Percentiles rank a stretch among this genome's conserved stretches.
phyloP scores from a whole-genome alignment of 352 stramenopile genomes.

The Peronosclerospora sorghi region DNA sequence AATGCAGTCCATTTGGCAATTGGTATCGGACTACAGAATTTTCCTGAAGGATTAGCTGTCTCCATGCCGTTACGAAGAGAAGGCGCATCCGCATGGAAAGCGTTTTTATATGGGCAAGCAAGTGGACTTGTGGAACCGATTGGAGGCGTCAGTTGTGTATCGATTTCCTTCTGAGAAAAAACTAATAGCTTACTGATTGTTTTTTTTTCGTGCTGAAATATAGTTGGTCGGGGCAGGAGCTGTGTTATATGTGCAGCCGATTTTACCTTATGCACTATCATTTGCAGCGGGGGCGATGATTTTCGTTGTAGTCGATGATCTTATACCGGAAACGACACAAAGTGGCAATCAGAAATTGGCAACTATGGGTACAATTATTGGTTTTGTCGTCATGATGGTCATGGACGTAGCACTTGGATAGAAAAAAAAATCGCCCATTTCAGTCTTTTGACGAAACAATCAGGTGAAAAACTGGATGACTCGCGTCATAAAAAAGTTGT shows the following conservation, averaged over 20 bases:
- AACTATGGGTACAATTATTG: conserved; percentile 77
- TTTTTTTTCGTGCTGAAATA: conserved; percentile 2
- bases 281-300: conserved; percentile 88
- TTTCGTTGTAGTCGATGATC: conserved; percentile 86
- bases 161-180: not conserved
- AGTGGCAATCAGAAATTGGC: conserved; percentile 83
- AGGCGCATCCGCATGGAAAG: conserved; percentile 69
- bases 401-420: too few species aligned
- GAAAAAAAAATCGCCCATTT: too few species aligned
- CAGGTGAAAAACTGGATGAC: too few species aligned
- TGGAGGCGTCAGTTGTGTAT: conserved; percentile 47
- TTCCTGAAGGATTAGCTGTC: conserved; percentile 82
- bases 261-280: conserved; percentile 84
- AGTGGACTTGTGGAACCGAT: conserved; percentile 84
- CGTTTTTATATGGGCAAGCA: conserved; percentile 86
- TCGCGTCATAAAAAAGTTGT: too few species aligned
- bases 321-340: conserved; percentile 84
- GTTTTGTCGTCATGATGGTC: conserved; percentile 89
- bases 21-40: conserved; percentile 86
- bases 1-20: conserved; percentile 83
- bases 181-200: not conserved
- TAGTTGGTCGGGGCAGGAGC: conserved; percentile 75
- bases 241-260: conserved; percentile 80
- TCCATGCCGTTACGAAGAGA: conserved; percentile 80
- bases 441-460: too few species aligned